These are phyloP conservation scores for Irpex sp. DNA, from an alignment of 1,284 basidiomycete genomes.

Conservation along the genomic window DNA sequence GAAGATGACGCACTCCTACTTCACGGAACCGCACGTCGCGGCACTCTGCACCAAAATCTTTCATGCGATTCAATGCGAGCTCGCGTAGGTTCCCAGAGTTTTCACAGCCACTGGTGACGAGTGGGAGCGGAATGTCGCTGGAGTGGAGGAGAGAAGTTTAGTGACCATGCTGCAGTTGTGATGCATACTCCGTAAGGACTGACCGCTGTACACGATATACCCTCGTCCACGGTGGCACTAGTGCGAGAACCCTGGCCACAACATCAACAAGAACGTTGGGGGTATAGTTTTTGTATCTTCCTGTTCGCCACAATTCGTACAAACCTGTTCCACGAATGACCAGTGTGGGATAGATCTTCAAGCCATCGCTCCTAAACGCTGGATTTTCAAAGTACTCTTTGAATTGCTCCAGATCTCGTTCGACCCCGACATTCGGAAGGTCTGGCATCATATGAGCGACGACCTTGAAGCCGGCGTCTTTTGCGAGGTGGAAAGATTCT, in stretches of 20 bases:
- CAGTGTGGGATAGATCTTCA: slow-evolving; percentile 98
- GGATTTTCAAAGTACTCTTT: slow-evolving; percentile 99
- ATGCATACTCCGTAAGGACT: slow-evolving; percentile 20
- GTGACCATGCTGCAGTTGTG: slow-evolving; percentile 2
- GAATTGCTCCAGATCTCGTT: slow-evolving; percentile 98
- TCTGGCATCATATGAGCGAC: slow-evolving; percentile 99
- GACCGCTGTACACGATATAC: slow-evolving; percentile 97
- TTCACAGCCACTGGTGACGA: slow-evolving; percentile 96
- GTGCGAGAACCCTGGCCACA: slow-evolving; percentile 91
- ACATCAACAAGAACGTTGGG: slow-evolving; percentile 98
- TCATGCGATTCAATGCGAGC: slow-evolving; percentile 95
- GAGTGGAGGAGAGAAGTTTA: slow-evolving; percentile 5
- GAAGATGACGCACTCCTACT: slow-evolving; percentile 76
- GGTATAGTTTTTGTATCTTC: slow-evolving; percentile 98
- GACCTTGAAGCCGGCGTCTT: slow-evolving; percentile 99
- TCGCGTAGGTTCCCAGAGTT: slow-evolving; percentile 97
- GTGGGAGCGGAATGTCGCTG: slow-evolving; percentile 93
- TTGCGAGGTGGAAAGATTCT: slow-evolving; percentile 97
- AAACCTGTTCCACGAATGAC: slow-evolving; percentile 98
- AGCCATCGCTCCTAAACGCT: slow-evolving; percentile 93
- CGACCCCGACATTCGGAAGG: slow-evolving; percentile 95
- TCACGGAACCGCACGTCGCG: slow-evolving; percentile 97
- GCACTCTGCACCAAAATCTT: slow-evolving; percentile 98
- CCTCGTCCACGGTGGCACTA: slow-evolving; percentile 98
- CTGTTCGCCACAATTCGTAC: slow-evolving; percentile 96